Evolutionary conservation across 148 eudicot genomes (phyloP), one percentile per base, ranked within the genome.

Genomic region (Simmondsia chinensis): DNA sequence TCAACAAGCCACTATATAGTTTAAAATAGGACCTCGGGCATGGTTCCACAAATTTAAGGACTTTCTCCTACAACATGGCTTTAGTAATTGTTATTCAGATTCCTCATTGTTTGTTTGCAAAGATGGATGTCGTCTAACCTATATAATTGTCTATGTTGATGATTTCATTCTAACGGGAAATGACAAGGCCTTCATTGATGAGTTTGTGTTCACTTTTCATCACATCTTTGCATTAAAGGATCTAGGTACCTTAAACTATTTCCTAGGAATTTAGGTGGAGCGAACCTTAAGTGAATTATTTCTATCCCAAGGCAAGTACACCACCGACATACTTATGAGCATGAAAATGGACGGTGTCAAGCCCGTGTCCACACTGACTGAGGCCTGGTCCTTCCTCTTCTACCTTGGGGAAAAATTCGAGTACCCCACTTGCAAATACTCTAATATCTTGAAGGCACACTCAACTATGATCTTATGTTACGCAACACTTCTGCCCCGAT

Each of bases 11-110:
- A 3, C 22, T 28, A 0, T 46, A 46, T 4, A 36, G 37, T 2
- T 13, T 46, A 15, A 46, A 46, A 28, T 12, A 46, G 7, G 35
- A 6, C 50, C 52, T 18, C 21, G 35, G 15, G 38, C 52, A 2
- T 29, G 39, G 27, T 47, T 47, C 11, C 4, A 17, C 9, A 13
- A 14, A 7, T 14, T 31, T 0, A 0, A 5, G 3, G 23, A 17
- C 8, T 6, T 32, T 19, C 38, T 31, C 1, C 4, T 26, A 6
- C 3, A 4, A 15, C 20, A 26, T 1, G 52, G 52, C 11, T 47
- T 47, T n/a, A 5, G 3, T 9, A n/a, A 13, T 0, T 31, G 22
- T 5, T 20, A 18, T 25, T 15, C 25, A 4, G 39, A 47, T 11
- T 47, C 25, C 4, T 28, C n/a, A 5, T 16, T 47, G 2, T 47